phyloP scores from a whole-genome alignment of 805 yeast genomes.

The Yamadazyma phyllophila region DNA sequence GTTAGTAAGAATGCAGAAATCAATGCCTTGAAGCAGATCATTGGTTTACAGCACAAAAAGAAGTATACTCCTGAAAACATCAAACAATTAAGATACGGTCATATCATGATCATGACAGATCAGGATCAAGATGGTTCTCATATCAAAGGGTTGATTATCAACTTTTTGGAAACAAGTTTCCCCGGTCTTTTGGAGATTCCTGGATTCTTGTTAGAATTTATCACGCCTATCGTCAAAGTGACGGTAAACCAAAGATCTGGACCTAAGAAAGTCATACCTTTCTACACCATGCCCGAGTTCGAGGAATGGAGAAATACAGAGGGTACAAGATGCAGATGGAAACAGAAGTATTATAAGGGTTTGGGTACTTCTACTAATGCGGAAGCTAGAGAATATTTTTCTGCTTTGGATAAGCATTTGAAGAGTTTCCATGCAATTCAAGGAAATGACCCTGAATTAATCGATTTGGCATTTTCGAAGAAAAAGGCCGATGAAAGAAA shows the following conservation, averaged over 20 bases:
- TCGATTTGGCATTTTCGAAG: constrained; percentile 92
- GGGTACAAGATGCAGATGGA: constrained; percentile 74
- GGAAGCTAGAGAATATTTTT: constrained; percentile 87
- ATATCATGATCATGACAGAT: constrained; percentile 98
- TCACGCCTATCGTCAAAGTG: constrained; percentile 94
- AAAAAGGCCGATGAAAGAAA: constrained; percentile 96
- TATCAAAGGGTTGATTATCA: constrained; percentile 91
- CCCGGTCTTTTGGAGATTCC: constrained; percentile 91
- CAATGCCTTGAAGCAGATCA: constrained; percentile 90
- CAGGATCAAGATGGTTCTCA: constrained; percentile 99
- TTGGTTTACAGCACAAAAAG: constrained; percentile 93
- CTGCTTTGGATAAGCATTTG: constrained; percentile 79
- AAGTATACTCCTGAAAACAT: constrained; percentile 61
- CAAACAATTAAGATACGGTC: constrained; percentile 84
- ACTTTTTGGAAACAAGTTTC: constrained; percentile 88
- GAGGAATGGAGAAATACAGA: constrained; percentile 89
- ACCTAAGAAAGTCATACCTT: constrained; percentile 58
- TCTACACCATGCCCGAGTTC: constrained; percentile 94
- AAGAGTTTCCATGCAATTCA: constrained; percentile 81
- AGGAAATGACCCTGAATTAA: constrained; percentile 69
- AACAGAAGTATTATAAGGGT: constrained; percentile 96
- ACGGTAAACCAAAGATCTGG: constrained; percentile 62
- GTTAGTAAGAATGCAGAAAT: constrained; percentile 90
- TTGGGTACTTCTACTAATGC: constrained; percentile 87
- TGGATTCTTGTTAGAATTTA: constrained; percentile 88